Conservation (phyloP, 345 rosid genomes). For the Heritiera littoralis region DNA sequence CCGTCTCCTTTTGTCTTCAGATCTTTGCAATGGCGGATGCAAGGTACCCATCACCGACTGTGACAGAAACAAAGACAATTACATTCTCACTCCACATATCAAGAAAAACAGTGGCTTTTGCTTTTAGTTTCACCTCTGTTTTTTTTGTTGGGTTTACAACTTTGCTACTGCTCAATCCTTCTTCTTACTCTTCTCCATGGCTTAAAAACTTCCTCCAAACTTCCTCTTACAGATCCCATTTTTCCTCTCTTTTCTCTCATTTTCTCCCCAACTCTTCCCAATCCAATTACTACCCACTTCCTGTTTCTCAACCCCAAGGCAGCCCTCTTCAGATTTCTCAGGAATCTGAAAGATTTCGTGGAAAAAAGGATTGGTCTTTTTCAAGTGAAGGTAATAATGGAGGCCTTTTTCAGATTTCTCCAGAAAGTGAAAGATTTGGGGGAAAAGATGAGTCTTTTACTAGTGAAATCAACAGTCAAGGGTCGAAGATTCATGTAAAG, state of each 20-base stretch:
- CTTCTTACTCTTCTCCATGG: constrained; percentile 30
- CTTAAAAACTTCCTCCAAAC: constrained; percentile 20
- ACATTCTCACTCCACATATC: background rate
- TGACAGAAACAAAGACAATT: background rate
- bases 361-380: constrained; percentile 2
- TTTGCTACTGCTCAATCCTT: constrained; percentile 21
- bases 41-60: constrained; percentile 4
- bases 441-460: background rate
- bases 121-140: constrained; percentile 26
- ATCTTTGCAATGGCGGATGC: constrained; percentile 13
- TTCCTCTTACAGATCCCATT: constrained; percentile 23
- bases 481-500: background rate
- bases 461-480: background rate
- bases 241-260: constrained; percentile 23
- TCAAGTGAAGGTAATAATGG: constrained; percentile 14
- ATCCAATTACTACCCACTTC: constrained; percentile 4
- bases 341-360: constrained; percentile 19
- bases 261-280: constrained; percentile 27
- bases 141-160: constrained; percentile 16
- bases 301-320: constrained; percentile 18
- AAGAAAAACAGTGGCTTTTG: constrained; percentile 20
- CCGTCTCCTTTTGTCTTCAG: background rate
- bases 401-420: constrained; percentile 3
- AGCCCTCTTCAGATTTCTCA: constrained; percentile 8
- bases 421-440: constrained; percentile 7